A percentile compares a stretch with the other conserved stretches of the same genome.
These are phyloP conservation scores for Metarhizium brunneum DNA, from an alignment of 2,329 filamentous ascomycete genomes.

Conservation along the genomic window DNA sequence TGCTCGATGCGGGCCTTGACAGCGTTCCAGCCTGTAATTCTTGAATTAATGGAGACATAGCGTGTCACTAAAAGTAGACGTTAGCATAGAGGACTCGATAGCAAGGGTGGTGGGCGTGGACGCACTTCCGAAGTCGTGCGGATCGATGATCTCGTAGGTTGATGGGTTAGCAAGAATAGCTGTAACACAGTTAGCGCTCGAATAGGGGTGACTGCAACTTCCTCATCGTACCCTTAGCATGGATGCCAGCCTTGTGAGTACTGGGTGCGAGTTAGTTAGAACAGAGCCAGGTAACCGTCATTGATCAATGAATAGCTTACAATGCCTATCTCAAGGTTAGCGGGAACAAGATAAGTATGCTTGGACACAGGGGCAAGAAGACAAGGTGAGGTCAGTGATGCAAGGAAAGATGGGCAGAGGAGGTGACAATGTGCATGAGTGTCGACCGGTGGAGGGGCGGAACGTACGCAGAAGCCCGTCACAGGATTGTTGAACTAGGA, in stretches of 20 bases:
- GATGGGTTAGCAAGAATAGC: conserved; percentile 8
- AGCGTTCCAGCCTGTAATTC: conserved; percentile 87
- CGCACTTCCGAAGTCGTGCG: conserved; percentile 42
- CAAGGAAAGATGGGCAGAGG: too few species aligned
- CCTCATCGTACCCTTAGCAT: conserved; percentile 16
- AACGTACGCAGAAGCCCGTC: conserved; percentile 15
- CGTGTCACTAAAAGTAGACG: conserved; percentile 21
- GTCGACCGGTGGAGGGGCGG: not conserved
- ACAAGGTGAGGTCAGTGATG: not conserved
- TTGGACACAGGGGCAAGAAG: conserved; percentile 10
- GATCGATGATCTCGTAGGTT: conserved; percentile 87
- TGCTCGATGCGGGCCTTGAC: conserved; percentile 85
- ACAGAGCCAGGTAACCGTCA: too few species aligned
- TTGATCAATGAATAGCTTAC: too few species aligned
- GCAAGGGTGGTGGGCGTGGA: too few species aligned
- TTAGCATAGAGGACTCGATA: too few species aligned
- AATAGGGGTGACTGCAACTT: not conserved
- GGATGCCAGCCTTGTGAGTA: conserved; percentile 24
- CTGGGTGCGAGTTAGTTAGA: conserved; percentile 8
- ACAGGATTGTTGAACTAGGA: conserved; percentile 17
- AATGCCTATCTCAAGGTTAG: too few species aligned
- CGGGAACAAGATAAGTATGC: not conserved
- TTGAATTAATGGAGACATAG: conserved; percentile 51
- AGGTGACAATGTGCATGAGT: too few species aligned
- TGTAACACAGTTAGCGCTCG: not conserved